These are phyloP conservation scores for Pleurotus salmoneostramineus DNA, from an alignment of 768 basidiomycete species.

Conservation along the genomic window DNA sequence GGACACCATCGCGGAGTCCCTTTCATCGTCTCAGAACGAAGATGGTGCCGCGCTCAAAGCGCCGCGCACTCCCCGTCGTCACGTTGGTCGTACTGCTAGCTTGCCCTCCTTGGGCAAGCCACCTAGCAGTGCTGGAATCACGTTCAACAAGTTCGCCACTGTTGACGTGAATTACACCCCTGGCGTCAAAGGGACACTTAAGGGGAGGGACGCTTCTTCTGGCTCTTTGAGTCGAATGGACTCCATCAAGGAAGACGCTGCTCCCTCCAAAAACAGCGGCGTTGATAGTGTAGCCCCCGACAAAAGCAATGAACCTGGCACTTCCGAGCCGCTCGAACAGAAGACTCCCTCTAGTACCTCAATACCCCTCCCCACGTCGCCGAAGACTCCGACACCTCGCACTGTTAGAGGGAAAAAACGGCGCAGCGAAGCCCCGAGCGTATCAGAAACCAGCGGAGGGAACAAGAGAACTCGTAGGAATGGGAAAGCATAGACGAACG, in stretches of 20 bases:
- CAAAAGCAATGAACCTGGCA: neutral
- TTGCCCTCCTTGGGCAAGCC: neutral
- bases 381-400: neutral
- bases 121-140: neutral
- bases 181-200: neutral
- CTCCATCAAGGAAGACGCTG: neutral
- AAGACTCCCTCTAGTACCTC: neutral
- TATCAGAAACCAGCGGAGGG: neutral
- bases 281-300: neutral
- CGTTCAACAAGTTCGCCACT: constrained; percentile 6
- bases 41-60: neutral
- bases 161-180: neutral
- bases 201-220: neutral
- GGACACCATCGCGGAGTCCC: neutral
- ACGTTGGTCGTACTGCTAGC: neutral
- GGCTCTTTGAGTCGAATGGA: neutral
- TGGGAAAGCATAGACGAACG: neutral
- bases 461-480: neutral
- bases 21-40: neutral
- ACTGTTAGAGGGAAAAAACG: neutral
- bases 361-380: neutral
- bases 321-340: neutral
- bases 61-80: neutral
- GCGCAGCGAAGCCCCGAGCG: neutral
- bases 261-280: neutral